Evolutionary conservation across 2,329 filamentous ascomycete genomes (phyloP).

Genomic region (Fusarium sp.): DNA sequence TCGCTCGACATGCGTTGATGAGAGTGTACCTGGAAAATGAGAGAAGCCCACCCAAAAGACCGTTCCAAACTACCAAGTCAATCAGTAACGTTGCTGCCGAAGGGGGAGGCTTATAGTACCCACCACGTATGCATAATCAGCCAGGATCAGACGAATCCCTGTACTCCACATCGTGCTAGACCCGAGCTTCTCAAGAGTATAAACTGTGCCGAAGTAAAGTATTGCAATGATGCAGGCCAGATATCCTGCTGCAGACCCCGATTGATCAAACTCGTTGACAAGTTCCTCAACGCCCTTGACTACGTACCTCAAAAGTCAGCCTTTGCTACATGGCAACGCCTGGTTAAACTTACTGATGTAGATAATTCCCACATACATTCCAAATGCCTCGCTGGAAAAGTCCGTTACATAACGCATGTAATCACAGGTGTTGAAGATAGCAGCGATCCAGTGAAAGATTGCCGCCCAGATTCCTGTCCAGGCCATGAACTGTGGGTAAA

Average conservation of each 20-base stretch:
- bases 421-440: constrained; percentile 2
- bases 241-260: not conserved
- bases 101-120: not conserved
- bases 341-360: not conserved
- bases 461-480: constrained; percentile 11
- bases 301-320: not conserved
- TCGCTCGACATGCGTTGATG: not conserved
- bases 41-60: constrained; percentile 11
- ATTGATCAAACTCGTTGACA: constrained; percentile 4
- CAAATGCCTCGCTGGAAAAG: constrained; percentile 5
- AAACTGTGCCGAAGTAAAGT: constrained; percentile 2
- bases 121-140: constrained; percentile 9
- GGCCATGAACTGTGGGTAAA: constrained; percentile 8
- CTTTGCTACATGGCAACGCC: no score
- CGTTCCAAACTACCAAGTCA: not conserved
- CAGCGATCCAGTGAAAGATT: constrained; percentile 10
- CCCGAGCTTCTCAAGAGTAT: constrained; percentile 1
- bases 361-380: constrained; percentile 8
- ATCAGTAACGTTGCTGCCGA: not conserved
- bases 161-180: constrained; percentile 6
- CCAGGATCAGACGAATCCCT: not conserved
- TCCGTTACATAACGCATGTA: constrained; percentile 13
- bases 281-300: constrained; percentile 4
- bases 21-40: constrained; percentile 4
- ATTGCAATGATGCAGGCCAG: constrained; percentile 7